A percentile compares a stretch with the other conserved stretches of the same genome.
Evolutionary conservation across 2,329 filamentous ascomycete genomes (phyloP).

Genomic region (Xylariales sp.): DNA sequence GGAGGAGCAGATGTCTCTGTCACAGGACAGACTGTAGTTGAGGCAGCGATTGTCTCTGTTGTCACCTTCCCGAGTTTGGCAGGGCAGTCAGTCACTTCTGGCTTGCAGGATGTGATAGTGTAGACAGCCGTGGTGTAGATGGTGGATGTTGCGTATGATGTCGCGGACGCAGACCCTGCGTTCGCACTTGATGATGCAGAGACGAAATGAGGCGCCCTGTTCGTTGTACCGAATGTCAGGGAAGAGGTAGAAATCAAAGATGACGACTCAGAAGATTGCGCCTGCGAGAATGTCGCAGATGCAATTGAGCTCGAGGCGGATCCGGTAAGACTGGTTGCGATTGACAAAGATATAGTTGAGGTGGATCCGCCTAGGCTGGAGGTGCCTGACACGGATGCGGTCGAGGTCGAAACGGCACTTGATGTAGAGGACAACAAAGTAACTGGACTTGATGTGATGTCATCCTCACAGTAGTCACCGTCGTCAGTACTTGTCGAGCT

Average conservation of each 20-base stretch:
- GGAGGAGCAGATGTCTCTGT: conserved; percentile 12
- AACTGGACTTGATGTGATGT: no score
- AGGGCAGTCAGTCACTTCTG: conserved; percentile 23
- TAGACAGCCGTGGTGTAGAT: conserved; percentile 21
- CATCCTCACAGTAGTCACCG: no score
- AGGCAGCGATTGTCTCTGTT: conserved; percentile 23
- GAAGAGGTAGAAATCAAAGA: background rate
- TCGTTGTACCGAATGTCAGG: background rate
- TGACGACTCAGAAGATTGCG: background rate
- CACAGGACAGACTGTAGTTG: conserved; percentile 16
- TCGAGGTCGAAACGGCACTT: no score
- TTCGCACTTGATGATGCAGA: background rate
- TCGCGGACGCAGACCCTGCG: background rate
- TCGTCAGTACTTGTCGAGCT: no score
- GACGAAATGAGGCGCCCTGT: no score
- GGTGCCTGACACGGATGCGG: background rate
- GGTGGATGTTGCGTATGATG: conserved; percentile 21
- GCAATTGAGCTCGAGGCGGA: background rate
- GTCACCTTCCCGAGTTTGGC: conserved; percentile 11
- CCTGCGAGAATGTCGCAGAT: background rate
- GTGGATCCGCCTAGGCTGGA: background rate
- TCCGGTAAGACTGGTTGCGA: background rate
- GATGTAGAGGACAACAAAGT: no score
- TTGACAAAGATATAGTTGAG: background rate
- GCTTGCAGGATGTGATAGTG: conserved; percentile 28